Conservation (phyloP, 140 eudicot species). For the Senecio squalidus region DNA sequence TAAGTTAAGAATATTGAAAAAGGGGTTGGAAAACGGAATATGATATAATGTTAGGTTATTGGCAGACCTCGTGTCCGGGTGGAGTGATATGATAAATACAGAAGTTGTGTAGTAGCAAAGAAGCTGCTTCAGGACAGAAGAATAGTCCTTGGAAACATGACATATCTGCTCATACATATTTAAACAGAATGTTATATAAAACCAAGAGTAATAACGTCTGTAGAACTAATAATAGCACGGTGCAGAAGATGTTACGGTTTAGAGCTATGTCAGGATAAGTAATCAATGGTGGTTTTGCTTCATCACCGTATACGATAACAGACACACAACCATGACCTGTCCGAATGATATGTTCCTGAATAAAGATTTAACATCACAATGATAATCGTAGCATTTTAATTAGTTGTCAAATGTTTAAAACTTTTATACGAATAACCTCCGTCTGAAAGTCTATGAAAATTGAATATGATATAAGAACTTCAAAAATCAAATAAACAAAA, state of each 20-base stretch:
- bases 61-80: neutral
- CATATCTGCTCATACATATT: neutral
- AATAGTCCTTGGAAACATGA: neutral
- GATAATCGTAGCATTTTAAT: neutral
- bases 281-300: conserved; percentile 66
- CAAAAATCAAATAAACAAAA: too few relatives aligned
- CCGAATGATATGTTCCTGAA: conserved; percentile 61
- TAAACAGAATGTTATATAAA: neutral
- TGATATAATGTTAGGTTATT: neutral
- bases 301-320: conserved; percentile 83
- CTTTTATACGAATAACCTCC: too few relatives aligned
- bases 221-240: neutral
- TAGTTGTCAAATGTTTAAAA: too few relatives aligned
- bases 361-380: neutral
- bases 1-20: too few relatives aligned
- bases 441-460: too few relatives aligned
- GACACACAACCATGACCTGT: conserved; percentile 66
- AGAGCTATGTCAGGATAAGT: conserved; percentile 90
- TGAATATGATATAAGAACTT: too few relatives aligned
- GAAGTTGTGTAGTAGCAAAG: neutral
- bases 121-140: neutral
- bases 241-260: conserved; percentile 39
- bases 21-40: neutral
- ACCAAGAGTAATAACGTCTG: neutral
- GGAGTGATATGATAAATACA: neutral